These are phyloP conservation scores for Adansonia grandidieri DNA, from an alignment of 441 rosid genomes.

Conservation along the genomic window DNA sequence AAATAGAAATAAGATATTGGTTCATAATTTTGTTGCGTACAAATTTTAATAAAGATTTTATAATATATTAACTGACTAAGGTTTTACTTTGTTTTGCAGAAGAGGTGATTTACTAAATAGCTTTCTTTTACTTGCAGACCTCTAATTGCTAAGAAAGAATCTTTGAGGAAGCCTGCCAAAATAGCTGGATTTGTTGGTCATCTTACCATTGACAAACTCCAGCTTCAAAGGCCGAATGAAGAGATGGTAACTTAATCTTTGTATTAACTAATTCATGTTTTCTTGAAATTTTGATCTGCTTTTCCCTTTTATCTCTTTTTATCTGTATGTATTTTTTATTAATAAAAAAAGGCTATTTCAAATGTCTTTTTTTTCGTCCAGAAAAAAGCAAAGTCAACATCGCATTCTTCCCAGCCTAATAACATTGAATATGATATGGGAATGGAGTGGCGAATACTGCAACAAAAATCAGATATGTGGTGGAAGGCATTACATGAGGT, in stretches of 20 bases:
- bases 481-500: conserved; percentile 50
- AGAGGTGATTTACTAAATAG: not conserved
- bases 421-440: conserved; percentile 48
- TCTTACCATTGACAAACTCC: conserved; percentile 25
- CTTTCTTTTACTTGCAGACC: conserved; percentile 33
- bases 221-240: conserved; percentile 23
- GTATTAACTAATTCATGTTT: not conserved
- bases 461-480: conserved; percentile 36
- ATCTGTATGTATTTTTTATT: too few species aligned
- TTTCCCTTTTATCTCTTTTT: not conserved
- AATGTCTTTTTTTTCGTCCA: conserved; percentile 14
- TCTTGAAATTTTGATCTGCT: not conserved
- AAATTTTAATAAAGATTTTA: not conserved
- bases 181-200: conserved; percentile 36
- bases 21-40: not conserved
- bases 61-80: not conserved
- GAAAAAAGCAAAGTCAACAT: conserved; percentile 52
- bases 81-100: not conserved
- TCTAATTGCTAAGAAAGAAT: conserved; percentile 30
- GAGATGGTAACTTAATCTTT: conserved; percentile 32
- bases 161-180: conserved; percentile 21
- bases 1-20: not conserved
- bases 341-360: not conserved
- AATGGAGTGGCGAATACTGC: conserved; percentile 45
- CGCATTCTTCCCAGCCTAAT: conserved; percentile 51